A percentile compares a stretch with the other conserved stretches of the same genome.
Evolutionary conservation across 257 asterid genomes (phyloP).

Genomic region (Gynochthodes officinalis): DNA sequence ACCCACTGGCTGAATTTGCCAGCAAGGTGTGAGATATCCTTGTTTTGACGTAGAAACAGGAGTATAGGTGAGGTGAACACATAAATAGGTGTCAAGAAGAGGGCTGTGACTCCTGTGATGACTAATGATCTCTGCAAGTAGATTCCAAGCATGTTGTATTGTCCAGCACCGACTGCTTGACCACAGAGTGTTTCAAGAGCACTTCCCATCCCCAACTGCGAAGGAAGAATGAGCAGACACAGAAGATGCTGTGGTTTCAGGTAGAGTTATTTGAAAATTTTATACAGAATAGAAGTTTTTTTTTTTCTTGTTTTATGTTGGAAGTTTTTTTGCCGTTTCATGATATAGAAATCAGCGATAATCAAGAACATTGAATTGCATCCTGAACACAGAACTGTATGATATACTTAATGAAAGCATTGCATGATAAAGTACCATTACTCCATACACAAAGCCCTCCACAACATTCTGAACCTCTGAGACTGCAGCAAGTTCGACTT

Average conservation of each 20-base stretch:
- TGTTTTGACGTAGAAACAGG: constrained; percentile 18
- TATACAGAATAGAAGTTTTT: no score
- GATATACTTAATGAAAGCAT: not conserved
- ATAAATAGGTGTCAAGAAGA: constrained; percentile 23
- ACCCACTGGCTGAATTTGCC: constrained; percentile 25
- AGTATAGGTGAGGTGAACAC: constrained; percentile 19
- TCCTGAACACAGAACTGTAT: no score
- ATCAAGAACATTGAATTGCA: no score
- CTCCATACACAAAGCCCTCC: constrained; percentile 27
- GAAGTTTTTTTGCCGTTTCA: no score
- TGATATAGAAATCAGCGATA: no score
- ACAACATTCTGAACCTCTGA: constrained; percentile 31
- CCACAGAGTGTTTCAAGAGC: constrained; percentile 41
- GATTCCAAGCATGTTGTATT: constrained; percentile 29
- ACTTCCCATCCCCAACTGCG: constrained; percentile 37
- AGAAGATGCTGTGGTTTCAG: not conserved
- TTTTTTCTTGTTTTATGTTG: no score
- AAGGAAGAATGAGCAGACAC: not conserved
- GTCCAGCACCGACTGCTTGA: constrained; percentile 38
- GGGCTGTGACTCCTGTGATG: constrained; percentile 9
- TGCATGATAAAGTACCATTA: constrained; percentile 22
- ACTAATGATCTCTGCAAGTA: constrained; percentile 40
- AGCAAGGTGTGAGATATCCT: constrained; percentile 23
- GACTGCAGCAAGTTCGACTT: constrained; percentile 35
- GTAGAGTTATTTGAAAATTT: not conserved